Evolutionary conservation across 805 yeast genomes (phyloP).

Genomic region (Clavispora santaluciae): DNA sequence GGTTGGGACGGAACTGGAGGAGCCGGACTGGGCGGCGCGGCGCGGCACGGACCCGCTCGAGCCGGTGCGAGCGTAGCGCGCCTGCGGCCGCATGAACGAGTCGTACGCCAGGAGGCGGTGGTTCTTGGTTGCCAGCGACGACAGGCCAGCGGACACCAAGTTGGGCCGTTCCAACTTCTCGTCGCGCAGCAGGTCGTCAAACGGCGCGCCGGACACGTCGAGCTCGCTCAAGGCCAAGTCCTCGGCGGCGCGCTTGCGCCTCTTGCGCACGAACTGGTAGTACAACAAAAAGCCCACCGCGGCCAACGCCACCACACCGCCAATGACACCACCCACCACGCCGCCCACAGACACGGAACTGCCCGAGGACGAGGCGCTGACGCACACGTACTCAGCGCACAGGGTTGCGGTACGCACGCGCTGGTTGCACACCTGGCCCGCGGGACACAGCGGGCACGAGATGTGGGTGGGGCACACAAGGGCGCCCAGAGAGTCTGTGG

Average conservation of each 20-base stretch:
- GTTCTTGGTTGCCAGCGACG: slow-evolving; percentile 6
- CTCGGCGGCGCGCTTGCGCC: slow-evolving; percentile 23
- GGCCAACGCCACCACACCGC: slow-evolving; percentile 48
- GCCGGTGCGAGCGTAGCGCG: slow-evolving; percentile 13
- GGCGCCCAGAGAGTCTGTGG: slow-evolving; percentile 33
- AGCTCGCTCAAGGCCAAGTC: slow-evolving; percentile 15
- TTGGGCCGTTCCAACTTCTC: slow-evolving; percentile 10
- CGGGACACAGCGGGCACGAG: slow-evolving; percentile 41
- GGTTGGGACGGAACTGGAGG: slow-evolving; percentile 16
- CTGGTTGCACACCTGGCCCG: slow-evolving; percentile 13
- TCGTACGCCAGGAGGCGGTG: slow-evolving; percentile 37
- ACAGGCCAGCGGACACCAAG: slow-evolving; percentile 5
- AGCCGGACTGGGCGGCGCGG: slow-evolving; percentile 6
- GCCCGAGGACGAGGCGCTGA: slow-evolving; percentile 1
- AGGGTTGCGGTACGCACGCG: slow-evolving; percentile 10
- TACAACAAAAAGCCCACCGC: slow-evolving; percentile 32
- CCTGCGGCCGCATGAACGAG: slow-evolving; percentile 39
- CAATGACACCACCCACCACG: slow-evolving; percentile 70
- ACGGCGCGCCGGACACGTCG: slow-evolving; percentile 4
- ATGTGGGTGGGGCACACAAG: slow-evolving; percentile 40
- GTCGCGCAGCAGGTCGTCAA: slow-evolving; percentile 4
- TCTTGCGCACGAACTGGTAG: slow-evolving; percentile 28
- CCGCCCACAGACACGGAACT: slow-evolving; percentile 38
- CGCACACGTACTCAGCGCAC: slow-evolving; percentile 13
- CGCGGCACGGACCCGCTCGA: slow-evolving; percentile 3